Evolutionary conservation across 2,329 filamentous ascomycete genomes (phyloP).

Genomic region (Talaromyces rugulosus): DNA sequence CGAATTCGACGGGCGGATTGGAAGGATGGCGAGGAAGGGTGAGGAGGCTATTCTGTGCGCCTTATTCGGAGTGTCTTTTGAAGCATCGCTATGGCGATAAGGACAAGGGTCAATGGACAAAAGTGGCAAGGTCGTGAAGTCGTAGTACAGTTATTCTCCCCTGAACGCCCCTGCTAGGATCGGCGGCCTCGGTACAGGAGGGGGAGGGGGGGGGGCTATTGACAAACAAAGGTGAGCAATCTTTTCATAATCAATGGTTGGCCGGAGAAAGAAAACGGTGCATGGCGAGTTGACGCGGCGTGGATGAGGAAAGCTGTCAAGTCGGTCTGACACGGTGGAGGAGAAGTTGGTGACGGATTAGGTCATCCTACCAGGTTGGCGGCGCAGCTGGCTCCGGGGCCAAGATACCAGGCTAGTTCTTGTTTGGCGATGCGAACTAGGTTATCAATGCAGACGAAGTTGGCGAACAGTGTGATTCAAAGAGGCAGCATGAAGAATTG

Average conservation of each 20-base stretch:
- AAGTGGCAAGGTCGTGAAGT: background rate
- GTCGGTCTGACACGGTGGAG: conserved; percentile 2
- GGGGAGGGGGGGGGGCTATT: background rate
- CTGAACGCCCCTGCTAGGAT: background rate
- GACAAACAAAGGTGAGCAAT: background rate
- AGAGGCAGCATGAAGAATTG: background rate
- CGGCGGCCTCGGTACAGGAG: background rate
- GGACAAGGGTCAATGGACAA: background rate
- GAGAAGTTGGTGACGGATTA: conserved; percentile 5
- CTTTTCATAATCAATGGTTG: background rate
- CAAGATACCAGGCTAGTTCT: background rate
- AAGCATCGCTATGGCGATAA: background rate
- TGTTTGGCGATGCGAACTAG: background rate
- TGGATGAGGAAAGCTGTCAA: background rate
- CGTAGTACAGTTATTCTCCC: background rate
- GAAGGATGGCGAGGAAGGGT: background rate
- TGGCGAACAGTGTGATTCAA: background rate
- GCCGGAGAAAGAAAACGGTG: background rate
- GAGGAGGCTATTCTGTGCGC: background rate
- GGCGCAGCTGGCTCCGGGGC: conserved; percentile 5
- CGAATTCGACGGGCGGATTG: background rate
- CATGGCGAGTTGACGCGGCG: background rate
- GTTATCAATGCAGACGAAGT: background rate
- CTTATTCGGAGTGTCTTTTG: background rate
- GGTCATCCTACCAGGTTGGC: conserved; percentile 11